phyloP scores from a whole-genome alignment of 2,329 filamentous ascomycete species.

The Fusarium verrucosum region DNA sequence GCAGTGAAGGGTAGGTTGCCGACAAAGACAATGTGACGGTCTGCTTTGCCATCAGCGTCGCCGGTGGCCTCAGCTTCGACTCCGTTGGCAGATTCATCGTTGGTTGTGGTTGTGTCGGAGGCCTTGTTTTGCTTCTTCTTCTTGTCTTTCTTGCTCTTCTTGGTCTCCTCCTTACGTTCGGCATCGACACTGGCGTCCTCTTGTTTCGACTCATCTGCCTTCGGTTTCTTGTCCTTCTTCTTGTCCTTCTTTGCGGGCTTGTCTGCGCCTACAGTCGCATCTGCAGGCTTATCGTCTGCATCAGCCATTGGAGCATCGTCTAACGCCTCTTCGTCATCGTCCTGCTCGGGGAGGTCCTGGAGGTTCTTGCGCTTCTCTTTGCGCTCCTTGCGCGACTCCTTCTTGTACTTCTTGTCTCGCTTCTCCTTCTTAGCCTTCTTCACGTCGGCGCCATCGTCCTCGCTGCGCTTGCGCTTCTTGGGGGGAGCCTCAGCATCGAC shows the following conservation, averaged over 20 bases:
- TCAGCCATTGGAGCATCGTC: conserved; percentile 41
- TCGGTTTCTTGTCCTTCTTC: conserved; percentile 45
- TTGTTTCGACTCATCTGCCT: conserved; percentile 38
- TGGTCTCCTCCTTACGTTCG: conserved; percentile 46
- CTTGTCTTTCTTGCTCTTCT: conserved; percentile 48
- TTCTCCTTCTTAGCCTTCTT: conserved; percentile 50
- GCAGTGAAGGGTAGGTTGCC: conserved; percentile 91
- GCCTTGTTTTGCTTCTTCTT: conserved; percentile 42
- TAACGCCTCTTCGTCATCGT: conserved; percentile 38
- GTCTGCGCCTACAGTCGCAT: conserved; percentile 29
- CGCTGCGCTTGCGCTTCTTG: conserved; percentile 52
- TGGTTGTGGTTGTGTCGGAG: conserved; percentile 23
- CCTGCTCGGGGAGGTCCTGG: conserved; percentile 50
- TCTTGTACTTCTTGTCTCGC: conserved; percentile 48
- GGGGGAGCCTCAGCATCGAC: conserved; percentile 39
- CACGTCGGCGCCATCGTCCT: conserved; percentile 40
- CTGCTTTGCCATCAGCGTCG: conserved; percentile 38
- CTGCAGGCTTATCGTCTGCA: conserved; percentile 34
- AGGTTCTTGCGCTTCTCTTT: conserved; percentile 54
- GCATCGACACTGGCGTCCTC: conserved; percentile 28
- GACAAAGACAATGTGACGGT: conserved; percentile 48
- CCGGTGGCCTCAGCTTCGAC: conserved; percentile 20
- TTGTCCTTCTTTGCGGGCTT: conserved; percentile 42
- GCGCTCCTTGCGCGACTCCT: conserved; percentile 52
- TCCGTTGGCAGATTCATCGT: conserved; percentile 11